These are phyloP conservation scores for Lentinula sp. DNA, from an alignment of 768 basidiomycete species.

Conservation along the genomic window DNA sequence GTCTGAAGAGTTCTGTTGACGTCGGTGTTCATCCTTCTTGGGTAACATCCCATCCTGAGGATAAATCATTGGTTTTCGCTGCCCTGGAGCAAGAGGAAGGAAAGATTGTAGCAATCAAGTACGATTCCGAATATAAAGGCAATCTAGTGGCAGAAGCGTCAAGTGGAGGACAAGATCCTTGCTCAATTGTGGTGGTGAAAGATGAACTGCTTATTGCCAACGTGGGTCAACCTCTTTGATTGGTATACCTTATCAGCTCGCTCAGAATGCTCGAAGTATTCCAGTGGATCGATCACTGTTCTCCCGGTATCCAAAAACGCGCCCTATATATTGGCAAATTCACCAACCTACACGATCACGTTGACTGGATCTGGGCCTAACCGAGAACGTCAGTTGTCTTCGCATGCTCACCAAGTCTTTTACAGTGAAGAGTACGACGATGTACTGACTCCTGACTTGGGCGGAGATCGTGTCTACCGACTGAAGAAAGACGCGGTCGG, in stretches of 20 bases:
- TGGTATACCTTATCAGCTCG: background rate
- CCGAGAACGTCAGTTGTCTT: constrained; percentile 54
- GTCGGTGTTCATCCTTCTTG: constrained; percentile 71
- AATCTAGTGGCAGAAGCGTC: constrained; percentile 39
- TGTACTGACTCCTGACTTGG: constrained; percentile 71
- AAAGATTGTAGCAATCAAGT: constrained; percentile 51
- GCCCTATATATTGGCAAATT: constrained; percentile 34
- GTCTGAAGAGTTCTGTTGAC: constrained; percentile 32
- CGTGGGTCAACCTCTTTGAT: constrained; percentile 37
- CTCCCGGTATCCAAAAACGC: constrained; percentile 47
- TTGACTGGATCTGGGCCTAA: constrained; percentile 60
- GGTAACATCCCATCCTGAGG: constrained; percentile 57
- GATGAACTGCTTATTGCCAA: constrained; percentile 63
- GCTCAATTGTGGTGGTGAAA: constrained; percentile 52
- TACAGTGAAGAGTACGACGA: constrained; percentile 44
- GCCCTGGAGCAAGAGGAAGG: constrained; percentile 68
- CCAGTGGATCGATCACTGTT: constrained; percentile 51
- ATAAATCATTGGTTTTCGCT: constrained; percentile 55
- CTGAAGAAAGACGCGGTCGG: constrained; percentile 37
- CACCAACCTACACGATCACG: constrained; percentile 25
- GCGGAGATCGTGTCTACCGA: constrained; percentile 61
- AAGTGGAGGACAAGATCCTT: constrained; percentile 59
- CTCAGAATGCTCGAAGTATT: constrained; percentile 44
- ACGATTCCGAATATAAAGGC: constrained; percentile 47
- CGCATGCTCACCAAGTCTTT: constrained; percentile 76